A percentile compares a stretch with the other conserved stretches of the same genome.
These are phyloP conservation scores for Rhododendron henanense DNA, from an alignment of 148 eudicot species.

Conservation along the genomic window DNA sequence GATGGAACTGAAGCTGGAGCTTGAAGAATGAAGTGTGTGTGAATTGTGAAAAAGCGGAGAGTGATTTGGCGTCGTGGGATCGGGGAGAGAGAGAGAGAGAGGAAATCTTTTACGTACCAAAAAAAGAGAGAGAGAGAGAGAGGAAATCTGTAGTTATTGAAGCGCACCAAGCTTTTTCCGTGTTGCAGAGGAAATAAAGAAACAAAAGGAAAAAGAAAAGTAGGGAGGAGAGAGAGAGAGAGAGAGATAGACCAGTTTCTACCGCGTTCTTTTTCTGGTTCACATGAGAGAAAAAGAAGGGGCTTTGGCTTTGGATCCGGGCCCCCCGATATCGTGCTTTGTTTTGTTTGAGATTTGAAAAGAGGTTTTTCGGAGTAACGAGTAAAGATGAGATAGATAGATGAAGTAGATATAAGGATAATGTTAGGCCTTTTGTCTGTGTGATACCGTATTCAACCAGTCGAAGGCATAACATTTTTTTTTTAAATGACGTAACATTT, in stretches of 20 bases:
- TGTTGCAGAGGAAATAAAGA: neutral
- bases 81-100: slow-evolving; percentile 10
- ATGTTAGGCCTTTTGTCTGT: no score
- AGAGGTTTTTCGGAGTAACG: no score
- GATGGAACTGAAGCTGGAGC: neutral
- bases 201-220: neutral
- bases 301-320: neutral
- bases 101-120: no score
- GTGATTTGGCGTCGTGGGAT: neutral
- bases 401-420: no score
- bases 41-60: neutral
- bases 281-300: neutral
- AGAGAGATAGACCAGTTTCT: neutral
- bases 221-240: neutral
- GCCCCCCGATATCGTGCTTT: neutral
- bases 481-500: no score
- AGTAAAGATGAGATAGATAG: no score
- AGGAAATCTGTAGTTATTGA: neutral
- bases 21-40: no score
- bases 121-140: no score
- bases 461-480: no score
- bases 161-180: neutral
- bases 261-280: neutral
- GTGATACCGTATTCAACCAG: no score
- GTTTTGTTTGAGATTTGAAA: no score